phyloP scores from a whole-genome alignment of 176 grass and related monocot genomes.

The Phragmites australis region DNA sequence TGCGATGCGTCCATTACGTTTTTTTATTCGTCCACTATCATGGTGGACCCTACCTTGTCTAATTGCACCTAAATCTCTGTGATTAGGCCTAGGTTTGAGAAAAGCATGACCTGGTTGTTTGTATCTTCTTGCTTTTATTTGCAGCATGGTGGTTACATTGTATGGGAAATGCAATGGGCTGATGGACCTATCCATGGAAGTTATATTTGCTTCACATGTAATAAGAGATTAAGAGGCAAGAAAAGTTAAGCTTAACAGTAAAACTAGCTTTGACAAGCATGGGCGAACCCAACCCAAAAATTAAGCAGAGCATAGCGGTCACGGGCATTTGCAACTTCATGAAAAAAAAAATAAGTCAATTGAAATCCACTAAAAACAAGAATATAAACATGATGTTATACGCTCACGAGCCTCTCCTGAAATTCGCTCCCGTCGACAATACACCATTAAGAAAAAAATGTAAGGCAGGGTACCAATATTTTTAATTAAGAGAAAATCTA shows the following conservation, averaged over 20 bases:
- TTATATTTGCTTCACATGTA: background rate
- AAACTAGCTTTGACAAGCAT: background rate
- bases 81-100: conserved; percentile 28
- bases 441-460: too few species aligned
- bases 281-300: too few species aligned
- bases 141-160: conserved; percentile 1
- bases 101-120: background rate
- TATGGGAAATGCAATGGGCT: background rate
- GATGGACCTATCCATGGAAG: background rate
- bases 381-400: too few species aligned
- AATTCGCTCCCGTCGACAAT: background rate
- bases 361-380: too few species aligned
- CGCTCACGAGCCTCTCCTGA: too few species aligned
- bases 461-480: background rate
- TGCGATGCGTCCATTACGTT: conserved; percentile 14
- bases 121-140: background rate
- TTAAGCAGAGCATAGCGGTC: too few species aligned
- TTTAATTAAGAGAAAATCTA: background rate
- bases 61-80: conserved; percentile 26
- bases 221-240: too few species aligned
- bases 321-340: too few species aligned
- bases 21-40: background rate
- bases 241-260: background rate
- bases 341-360: too few species aligned
- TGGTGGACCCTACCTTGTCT: conserved; percentile 14